Conservation (phyloP, 2,329 filamentous ascomycete genomes). For the Trichothecium roseum region DNA sequence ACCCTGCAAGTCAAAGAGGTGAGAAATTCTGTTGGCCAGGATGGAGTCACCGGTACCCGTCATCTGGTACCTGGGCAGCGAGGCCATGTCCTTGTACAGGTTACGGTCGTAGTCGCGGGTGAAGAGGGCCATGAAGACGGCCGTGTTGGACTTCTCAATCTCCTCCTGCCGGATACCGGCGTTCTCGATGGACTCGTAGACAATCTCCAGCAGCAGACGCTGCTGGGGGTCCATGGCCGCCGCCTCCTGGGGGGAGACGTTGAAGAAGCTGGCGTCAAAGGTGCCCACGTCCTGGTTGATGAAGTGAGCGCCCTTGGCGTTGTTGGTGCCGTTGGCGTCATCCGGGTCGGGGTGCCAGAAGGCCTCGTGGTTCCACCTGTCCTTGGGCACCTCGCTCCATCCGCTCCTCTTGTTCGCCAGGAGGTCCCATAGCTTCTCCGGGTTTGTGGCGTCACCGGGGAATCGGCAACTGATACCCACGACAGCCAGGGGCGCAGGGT, state of each 20-base stretch:
- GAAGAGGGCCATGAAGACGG: slow-evolving; percentile 21
- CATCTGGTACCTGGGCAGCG: slow-evolving; percentile 12
- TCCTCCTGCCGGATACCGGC: slow-evolving; percentile 22
- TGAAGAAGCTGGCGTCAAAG: slow-evolving; percentile 44
- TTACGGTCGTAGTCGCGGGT: slow-evolving; percentile 18
- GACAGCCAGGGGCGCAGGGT: slow-evolving; percentile 23
- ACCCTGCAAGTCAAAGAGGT: slow-evolving; percentile 26
- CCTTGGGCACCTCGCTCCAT: slow-evolving; percentile 11
- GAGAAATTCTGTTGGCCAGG: slow-evolving; percentile 23
- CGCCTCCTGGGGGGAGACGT: slow-evolving; percentile 37
- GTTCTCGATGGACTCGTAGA: slow-evolving; percentile 43
- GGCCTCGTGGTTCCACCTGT: slow-evolving; percentile 12
- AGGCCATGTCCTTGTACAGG: slow-evolving; percentile 1
- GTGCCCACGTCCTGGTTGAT: slow-evolving; percentile 32
- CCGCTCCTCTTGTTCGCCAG: slow-evolving; percentile 5
- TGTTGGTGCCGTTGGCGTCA: slow-evolving; percentile 10
- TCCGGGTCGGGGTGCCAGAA: slow-evolving; percentile 12
- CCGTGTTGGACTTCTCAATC: slow-evolving; percentile 15
- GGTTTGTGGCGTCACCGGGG: slow-evolving; percentile 14
- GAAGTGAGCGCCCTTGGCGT: slow-evolving; percentile 24
- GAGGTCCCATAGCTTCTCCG: slow-evolving; percentile 16
- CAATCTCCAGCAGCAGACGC: slow-evolving; percentile 38
- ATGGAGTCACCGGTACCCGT: slow-evolving; percentile 18
- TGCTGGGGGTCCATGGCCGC: slow-evolving; percentile 45
- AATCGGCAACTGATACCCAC: slow-evolving; percentile 22